Base-by-base conservation (phyloP, 208 protist genomes). In the Vickermania spadyakhi region DNA sequence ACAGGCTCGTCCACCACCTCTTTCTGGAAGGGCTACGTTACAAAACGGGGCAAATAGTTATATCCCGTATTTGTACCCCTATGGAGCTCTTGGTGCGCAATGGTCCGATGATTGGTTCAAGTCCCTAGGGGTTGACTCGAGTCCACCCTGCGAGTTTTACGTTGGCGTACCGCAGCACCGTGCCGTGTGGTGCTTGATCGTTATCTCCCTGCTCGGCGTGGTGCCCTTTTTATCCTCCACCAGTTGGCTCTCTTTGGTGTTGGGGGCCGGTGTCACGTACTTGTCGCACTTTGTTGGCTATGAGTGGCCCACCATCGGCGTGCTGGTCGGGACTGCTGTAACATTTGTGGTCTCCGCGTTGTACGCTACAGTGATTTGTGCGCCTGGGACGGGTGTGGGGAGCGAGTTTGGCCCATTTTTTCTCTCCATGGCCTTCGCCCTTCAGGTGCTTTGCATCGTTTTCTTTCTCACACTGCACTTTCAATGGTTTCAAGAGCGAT, bases 231-330 rank as follows among this genome's bases (percentile, higher is more conserved):
- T 95, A 73, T 88, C 84, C 28, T 57, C 67, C 30, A 74, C 88
- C 52, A 62, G 74, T 49, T 63, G 89, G 31, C 74, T 79, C 28
- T 72, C 86, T 22, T 55, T 91, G 7, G 63, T 95, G 28, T 79
- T 68, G 25, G 76, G 85, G 3, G 70, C 73, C 18, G 66, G 85
- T 53, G 56, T 86, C 52, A 74, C 74, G 52, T 95, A 95, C 78
- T 69, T 86, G n/a, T 62, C 67, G 22, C 83, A 95, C 75, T 87
- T 81, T 70, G 74, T 90, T 7, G 79, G 70, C 52, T 86, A 84
- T 62, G 72, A 68, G 31, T 77, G 75, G 29, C 71, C 62, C 18
- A 79, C 79, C 25, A 58, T 95, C 5, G 42, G 79, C 18, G 60
- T 77, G 11, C 62, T 93, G 28, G 59, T 89, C 11, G 56, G 52